These are phyloP conservation scores for Hymenoscyphus fraxineus DNA, from an alignment of 2,329 filamentous ascomycete genomes.

Conservation along the genomic window DNA sequence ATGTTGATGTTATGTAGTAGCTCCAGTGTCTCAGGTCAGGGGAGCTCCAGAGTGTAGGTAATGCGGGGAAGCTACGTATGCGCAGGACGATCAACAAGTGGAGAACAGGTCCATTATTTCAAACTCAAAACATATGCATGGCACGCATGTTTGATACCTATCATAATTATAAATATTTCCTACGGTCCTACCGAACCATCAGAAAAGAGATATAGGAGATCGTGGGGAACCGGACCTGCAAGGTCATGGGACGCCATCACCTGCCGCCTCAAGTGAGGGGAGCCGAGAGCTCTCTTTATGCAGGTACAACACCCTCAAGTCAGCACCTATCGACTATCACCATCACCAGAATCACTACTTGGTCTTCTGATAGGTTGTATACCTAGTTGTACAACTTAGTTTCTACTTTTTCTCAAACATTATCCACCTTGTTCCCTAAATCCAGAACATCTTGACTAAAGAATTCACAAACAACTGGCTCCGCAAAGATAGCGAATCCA, in stretches of 20 bases:
- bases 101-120: not conserved
- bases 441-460: not conserved
- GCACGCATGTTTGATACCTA: not conserved
- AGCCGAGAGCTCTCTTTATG: not conserved
- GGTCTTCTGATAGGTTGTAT: not conserved
- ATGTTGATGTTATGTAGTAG: not conserved
- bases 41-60: not conserved
- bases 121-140: not conserved
- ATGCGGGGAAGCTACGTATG: conserved; percentile 2
- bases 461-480: not conserved
- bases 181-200: not conserved
- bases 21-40: not conserved
- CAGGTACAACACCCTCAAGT: conserved; percentile 4
- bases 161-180: too few relatives aligned
- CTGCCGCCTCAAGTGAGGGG: conserved; percentile 2
- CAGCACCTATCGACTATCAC: not conserved
- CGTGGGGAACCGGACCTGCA: not conserved
- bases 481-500: not conserved
- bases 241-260: not conserved
- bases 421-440: not conserved
- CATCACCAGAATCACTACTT: not conserved
- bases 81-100: not conserved
- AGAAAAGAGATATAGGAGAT: not conserved
- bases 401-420: not conserved
- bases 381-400: not conserved